Evolutionary conservation across 345 rosid genomes (phyloP).

Genomic region (Gossypium bickii): DNA sequence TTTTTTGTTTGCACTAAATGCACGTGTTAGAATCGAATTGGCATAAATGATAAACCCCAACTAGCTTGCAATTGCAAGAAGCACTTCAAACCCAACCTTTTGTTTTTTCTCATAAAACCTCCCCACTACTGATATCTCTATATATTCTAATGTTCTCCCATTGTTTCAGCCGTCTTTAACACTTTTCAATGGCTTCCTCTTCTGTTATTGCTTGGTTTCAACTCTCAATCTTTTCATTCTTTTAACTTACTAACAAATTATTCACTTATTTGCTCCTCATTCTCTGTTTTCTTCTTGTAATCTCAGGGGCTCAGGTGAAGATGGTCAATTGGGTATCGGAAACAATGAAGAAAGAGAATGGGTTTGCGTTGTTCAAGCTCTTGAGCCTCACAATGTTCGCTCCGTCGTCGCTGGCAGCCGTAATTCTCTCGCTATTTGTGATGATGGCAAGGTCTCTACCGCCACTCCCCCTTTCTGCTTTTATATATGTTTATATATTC

Average conservation of each 20-base stretch:
- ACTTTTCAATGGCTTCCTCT: conserved; percentile 37
- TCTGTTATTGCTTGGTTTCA: conserved; percentile 47
- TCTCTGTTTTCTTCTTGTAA: background rate
- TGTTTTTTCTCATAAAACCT: background rate
- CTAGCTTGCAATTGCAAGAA: background rate
- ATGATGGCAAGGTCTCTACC: conserved; percentile 73
- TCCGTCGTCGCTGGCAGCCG: conserved; percentile 97
- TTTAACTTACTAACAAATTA: conserved; percentile 10
- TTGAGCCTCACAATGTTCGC: conserved; percentile 57
- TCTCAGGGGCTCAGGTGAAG: conserved; percentile 95
- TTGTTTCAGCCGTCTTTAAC: background rate
- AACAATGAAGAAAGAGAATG: conserved; percentile 71
- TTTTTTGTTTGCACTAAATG: background rate
- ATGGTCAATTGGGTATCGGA: conserved; percentile 93
- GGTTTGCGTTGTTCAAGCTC: conserved; percentile 69
- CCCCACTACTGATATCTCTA: no score
- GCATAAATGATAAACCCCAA: background rate
- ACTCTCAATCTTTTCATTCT: conserved; percentile 10
- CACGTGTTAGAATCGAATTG: conserved; percentile 5
- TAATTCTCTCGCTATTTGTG: conserved; percentile 96
- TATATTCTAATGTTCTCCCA: background rate
- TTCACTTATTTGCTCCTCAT: background rate
- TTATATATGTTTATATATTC: background rate
- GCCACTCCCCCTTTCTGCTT: conserved; percentile 1
- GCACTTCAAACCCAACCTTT: background rate